These are phyloP conservation scores for Stephania yunnanensis DNA, from an alignment of 164 flowering plant species.

Conservation along the genomic window DNA sequence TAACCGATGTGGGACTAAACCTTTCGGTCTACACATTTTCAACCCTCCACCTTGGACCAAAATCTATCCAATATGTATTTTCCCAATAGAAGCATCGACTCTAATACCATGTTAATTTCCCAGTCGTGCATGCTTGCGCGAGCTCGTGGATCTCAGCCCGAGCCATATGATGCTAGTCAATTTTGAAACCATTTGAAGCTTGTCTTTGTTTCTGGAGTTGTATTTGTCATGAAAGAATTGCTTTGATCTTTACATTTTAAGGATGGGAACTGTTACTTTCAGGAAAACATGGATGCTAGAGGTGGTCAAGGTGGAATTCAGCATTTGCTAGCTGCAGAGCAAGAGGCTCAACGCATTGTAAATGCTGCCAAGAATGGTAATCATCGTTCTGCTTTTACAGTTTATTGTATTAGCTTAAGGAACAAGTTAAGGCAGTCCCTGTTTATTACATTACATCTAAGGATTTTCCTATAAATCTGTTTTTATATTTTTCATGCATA, in stretches of 20 bases:
- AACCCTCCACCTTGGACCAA: too few relatives aligned
- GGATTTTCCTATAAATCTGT: not conserved
- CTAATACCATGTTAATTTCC: too few relatives aligned
- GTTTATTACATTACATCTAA: not conserved
- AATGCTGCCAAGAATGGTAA: conserved; percentile 64
- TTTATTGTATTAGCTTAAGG: not conserved
- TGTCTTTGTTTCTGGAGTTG: not conserved
- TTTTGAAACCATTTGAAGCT: not conserved
- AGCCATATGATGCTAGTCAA: not conserved
- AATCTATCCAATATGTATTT: too few relatives aligned
- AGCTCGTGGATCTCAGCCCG: too few relatives aligned
- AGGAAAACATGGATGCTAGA: conserved; percentile 39
- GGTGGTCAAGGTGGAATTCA: conserved; percentile 64
- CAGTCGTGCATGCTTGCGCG: too few relatives aligned
- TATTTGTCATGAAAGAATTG: not conserved
- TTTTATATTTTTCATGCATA: not conserved
- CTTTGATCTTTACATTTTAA: conserved; percentile 4
- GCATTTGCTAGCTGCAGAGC: conserved; percentile 65
- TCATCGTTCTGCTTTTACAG: not conserved
- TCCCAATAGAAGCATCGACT: too few relatives aligned
- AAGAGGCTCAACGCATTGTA: conserved; percentile 71
- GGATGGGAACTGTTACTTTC: conserved; percentile 13
- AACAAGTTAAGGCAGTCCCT: not conserved
- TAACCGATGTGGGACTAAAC: too few relatives aligned
- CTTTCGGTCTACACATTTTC: too few relatives aligned